These are phyloP conservation scores for Ophiorrhiza pumila DNA, from an alignment of 257 asterid genomes.

Conservation along the genomic window DNA sequence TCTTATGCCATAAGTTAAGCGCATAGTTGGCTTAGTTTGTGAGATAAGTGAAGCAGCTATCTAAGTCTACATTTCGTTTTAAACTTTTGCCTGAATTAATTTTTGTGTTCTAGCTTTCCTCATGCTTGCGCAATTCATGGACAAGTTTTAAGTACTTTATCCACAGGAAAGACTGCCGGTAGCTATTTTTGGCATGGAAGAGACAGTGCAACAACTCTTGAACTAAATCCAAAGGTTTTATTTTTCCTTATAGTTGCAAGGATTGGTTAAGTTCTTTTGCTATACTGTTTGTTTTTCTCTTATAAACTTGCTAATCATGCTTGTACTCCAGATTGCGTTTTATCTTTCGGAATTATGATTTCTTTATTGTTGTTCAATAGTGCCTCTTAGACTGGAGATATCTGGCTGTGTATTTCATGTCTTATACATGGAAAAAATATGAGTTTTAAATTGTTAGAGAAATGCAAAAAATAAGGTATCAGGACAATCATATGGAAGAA, in stretches of 20 bases:
- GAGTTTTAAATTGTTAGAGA: background rate
- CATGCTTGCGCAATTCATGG: background rate
- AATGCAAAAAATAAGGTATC: background rate
- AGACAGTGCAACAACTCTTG: conserved; percentile 57
- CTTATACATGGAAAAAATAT: background rate
- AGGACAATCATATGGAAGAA: background rate
- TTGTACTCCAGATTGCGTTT: background rate
- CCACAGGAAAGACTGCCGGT: conserved; percentile 62
- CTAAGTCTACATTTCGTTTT: background rate
- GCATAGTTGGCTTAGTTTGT: background rate
- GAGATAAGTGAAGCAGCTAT: background rate
- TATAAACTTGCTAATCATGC: background rate
- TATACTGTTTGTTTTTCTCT: background rate
- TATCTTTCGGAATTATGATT: background rate
- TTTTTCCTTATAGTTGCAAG: conserved; percentile 10
- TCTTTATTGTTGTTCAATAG: background rate
- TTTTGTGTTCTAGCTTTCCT: background rate
- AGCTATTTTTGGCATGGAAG: conserved; percentile 99
- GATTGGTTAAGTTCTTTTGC: background rate
- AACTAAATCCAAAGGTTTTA: conserved; percentile 92
- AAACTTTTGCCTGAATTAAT: background rate
- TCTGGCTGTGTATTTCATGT: background rate
- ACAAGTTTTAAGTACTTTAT: conserved; percentile 14
- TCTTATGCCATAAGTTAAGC: background rate
- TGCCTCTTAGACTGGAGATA: background rate